These are phyloP conservation scores for Aspergillus tamarii DNA, from an alignment of 2,329 filamentous ascomycete genomes.

Conservation along the genomic window DNA sequence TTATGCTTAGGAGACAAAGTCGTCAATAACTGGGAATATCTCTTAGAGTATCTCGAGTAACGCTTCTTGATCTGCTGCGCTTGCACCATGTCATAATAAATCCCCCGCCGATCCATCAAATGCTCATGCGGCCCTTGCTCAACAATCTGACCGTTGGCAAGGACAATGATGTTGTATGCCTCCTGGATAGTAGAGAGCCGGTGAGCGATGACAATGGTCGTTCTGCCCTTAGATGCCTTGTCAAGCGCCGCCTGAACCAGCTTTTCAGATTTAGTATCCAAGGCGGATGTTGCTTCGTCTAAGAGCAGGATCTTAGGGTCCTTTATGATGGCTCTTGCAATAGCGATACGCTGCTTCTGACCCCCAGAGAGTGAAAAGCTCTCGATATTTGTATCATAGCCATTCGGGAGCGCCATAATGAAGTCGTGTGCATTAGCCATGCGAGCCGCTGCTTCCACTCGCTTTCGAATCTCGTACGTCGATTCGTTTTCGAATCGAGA, in stretches of 20 bases:
- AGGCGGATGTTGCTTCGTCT: constrained; percentile 85
- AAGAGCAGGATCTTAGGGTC: constrained; percentile 86
- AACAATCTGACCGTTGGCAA: constrained; percentile 74
- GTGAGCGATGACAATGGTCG: constrained; percentile 89
- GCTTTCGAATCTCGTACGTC: constrained; percentile 52
- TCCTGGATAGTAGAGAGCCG: constrained; percentile 75
- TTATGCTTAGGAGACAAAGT: neutral
- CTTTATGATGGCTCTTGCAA: constrained; percentile 81
- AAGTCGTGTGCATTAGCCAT: constrained; percentile 74
- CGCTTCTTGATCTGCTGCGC: constrained; percentile 61
- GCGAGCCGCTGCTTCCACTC: constrained; percentile 24
- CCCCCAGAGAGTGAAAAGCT: constrained; percentile 19
- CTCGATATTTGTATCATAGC: constrained; percentile 23
- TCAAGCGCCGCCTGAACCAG: constrained; percentile 89
- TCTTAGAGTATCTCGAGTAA: neutral
- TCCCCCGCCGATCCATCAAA: constrained; percentile 66
- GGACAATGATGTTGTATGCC: constrained; percentile 60
- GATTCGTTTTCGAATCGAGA: constrained; percentile 66
- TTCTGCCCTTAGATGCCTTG: constrained; percentile 78
- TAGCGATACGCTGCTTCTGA: constrained; percentile 53
- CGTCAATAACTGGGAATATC: neutral
- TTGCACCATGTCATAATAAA: constrained; percentile 79
- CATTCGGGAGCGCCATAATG: constrained; percentile 71
- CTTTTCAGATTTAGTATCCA: constrained; percentile 89
- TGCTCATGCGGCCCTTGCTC: constrained; percentile 83